Evolutionary conservation across 495 filamentous ascomycete genomes (phyloP), one percentile per base, ranked within the genome.

Genomic region (Penicillium goetzii): DNA sequence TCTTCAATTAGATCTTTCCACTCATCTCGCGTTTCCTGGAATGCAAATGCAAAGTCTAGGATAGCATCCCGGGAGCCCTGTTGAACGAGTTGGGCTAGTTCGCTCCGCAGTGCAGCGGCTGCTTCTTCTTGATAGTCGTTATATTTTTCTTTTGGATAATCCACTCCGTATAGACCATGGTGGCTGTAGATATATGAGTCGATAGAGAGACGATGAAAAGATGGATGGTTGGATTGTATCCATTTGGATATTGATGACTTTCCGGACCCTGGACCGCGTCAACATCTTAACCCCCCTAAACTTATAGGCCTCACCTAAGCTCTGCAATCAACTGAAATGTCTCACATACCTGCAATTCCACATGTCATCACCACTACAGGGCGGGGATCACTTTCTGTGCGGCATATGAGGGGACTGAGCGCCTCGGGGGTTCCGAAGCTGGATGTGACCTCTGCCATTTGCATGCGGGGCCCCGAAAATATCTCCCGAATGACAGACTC

Each of bases 161-260:
- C 72, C 10, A 70, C 59, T 14, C 56, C 61, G 50, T 72, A 78
- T n/a, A 81, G 63, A 1, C 74, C 76, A 28, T 78, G 70, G 19
- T 73, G 63, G 10, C 58, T 67, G 40, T 72, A 69, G 19, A 81
- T 45, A 34, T 68, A 69, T n/a, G 45, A 58, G 47, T 78, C 77
- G 19, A 73, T 63, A 0, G 74, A 78, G 0, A 85, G 0, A 79
- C 78, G 47, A 85, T 80, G 69, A 86, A 87, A 11, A 85, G 90
- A 75, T 87, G 86, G 86, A 72, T 90, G 8, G 82, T 89, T 60
- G 61, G 88, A 40, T 83, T 88, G 58, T 65, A 73, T 65, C 74
- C 77, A 66, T 59, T 84, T 71, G 58, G 72, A 63, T 54, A 78
- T 49, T 8, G 63, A 59, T 34, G 58, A 64, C 43, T 69, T 67